These are phyloP conservation scores for Mikania micrantha DNA, from an alignment of 129 eudicot species.

Conservation along the genomic window DNA sequence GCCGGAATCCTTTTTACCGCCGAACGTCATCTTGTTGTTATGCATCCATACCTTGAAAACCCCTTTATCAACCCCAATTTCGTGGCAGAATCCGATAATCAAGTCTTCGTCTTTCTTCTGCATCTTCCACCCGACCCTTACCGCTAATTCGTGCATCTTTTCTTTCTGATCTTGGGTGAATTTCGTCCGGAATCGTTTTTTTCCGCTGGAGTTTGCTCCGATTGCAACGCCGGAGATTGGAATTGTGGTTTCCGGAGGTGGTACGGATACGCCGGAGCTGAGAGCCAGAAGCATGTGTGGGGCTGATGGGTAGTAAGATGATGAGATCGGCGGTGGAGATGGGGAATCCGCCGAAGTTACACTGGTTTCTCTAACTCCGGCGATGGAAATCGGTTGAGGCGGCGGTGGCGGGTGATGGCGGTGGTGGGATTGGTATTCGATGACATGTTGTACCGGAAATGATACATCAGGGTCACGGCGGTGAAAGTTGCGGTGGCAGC, in stretches of 20 bases:
- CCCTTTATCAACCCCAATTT: slow-evolving; percentile 67
- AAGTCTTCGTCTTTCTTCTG: slow-evolving; percentile 56
- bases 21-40: slow-evolving; percentile 65
- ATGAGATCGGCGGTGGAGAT: slow-evolving; percentile 86
- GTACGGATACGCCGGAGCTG: slow-evolving; percentile 37
- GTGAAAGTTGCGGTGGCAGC: slow-evolving; percentile 98
- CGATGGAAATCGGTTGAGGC: slow-evolving; percentile 22
- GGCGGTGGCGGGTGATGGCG: slow-evolving; percentile 72
- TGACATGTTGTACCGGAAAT: slow-evolving; percentile 22
- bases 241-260: slow-evolving; percentile 13
- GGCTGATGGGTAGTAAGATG: slow-evolving; percentile 79
- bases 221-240: slow-evolving; percentile 3
- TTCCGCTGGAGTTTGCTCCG: slow-evolving; percentile 20
- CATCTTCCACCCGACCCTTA: slow-evolving; percentile 74
- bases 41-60: slow-evolving; percentile 94
- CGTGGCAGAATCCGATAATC: slow-evolving; percentile 38
- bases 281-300: slow-evolving; percentile 91
- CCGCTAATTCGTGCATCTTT: slow-evolving; percentile 72
- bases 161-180: slow-evolving; percentile 60
- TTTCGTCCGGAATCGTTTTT: slow-evolving; percentile 60
- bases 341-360: slow-evolving; percentile 48
- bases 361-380: slow-evolving; percentile 19
- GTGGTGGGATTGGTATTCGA: slow-evolving; percentile 73
- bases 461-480: slow-evolving; percentile 82
- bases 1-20: slow-evolving; percentile 33